Conservation (phyloP, 2,329 filamentous ascomycete species). For the Pyricularia grisea region DNA sequence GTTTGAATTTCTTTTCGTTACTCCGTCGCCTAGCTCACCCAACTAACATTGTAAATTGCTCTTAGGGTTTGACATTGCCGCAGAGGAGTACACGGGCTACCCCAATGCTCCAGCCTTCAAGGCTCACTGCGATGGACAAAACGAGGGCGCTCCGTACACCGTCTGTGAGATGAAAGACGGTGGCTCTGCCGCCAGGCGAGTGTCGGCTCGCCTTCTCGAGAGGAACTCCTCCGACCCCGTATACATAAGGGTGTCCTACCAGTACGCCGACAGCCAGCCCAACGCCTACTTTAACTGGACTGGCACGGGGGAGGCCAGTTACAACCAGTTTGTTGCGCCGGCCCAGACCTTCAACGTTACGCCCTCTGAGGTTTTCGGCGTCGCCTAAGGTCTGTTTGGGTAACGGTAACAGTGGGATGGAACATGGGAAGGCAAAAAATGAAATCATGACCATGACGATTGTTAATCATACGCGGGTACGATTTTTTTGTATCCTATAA, state of each 20-base stretch:
- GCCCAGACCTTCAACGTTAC: not conserved
- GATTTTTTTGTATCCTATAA: not conserved
- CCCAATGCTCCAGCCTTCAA: not conserved
- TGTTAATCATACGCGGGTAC: not conserved
- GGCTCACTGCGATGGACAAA: not conserved
- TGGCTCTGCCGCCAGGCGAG: not conserved
- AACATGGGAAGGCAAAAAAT: not conserved
- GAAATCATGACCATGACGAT: not conserved
- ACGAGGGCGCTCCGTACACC: not conserved
- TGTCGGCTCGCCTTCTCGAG: not conserved
- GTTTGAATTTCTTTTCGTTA: not conserved
- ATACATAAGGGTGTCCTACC: not conserved
- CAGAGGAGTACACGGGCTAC: not conserved
- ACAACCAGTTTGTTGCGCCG: not conserved
- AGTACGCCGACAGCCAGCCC: not conserved
- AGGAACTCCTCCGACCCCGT: not conserved
- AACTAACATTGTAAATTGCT: not conserved
- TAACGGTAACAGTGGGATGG: not conserved
- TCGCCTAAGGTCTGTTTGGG: not conserved
- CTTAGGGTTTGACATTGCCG: not conserved
- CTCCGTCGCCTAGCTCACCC: not conserved
- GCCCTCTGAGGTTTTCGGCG: slow-evolving; percentile 2
- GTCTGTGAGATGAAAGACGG: not conserved
- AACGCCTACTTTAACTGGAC: slow-evolving; percentile 4
- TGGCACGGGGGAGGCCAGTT: not conserved